Percentiles rank a stretch among this genome's conserved stretches.
phyloP scores from a whole-genome alignment of 371 early-diverging fungal genomes.

The Apophysomyces trapeziformis region DNA sequence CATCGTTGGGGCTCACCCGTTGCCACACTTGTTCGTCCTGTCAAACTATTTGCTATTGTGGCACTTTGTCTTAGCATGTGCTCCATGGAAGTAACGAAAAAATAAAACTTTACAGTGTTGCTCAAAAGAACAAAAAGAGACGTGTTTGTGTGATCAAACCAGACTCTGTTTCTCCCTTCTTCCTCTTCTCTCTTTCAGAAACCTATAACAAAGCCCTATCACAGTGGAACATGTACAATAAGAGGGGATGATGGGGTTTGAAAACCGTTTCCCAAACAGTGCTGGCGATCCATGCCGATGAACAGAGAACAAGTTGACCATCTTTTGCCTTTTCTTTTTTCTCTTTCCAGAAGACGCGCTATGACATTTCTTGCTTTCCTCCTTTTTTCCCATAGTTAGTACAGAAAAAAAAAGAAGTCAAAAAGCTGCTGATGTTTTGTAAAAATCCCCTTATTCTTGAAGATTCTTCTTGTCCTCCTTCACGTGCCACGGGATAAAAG shows the following conservation, averaged over 20 bases:
- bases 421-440: slow-evolving; percentile 2
- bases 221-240: slow-evolving; percentile 7
- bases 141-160: too few relatives aligned
- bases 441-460: not conserved
- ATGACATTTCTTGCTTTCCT: not conserved
- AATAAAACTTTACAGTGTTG: not conserved
- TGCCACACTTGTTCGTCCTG: not conserved
- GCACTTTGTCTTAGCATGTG: not conserved
- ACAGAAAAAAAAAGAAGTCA: too few relatives aligned
- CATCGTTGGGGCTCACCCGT: not conserved
- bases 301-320: not conserved
- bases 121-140: not conserved
- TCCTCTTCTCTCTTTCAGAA: not conserved
- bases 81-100: not conserved
- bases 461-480: not conserved
- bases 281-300: not conserved
- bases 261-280: not conserved
- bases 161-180: too few relatives aligned
- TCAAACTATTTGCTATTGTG: not conserved
- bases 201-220: not conserved
- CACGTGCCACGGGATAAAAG: not conserved
- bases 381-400: not conserved
- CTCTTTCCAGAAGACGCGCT: not conserved
- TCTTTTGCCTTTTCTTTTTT: not conserved
- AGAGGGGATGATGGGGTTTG: not conserved